Conservation (phyloP, 768 basidiomycete genomes). For the Pisolithus marmoratus region DNA sequence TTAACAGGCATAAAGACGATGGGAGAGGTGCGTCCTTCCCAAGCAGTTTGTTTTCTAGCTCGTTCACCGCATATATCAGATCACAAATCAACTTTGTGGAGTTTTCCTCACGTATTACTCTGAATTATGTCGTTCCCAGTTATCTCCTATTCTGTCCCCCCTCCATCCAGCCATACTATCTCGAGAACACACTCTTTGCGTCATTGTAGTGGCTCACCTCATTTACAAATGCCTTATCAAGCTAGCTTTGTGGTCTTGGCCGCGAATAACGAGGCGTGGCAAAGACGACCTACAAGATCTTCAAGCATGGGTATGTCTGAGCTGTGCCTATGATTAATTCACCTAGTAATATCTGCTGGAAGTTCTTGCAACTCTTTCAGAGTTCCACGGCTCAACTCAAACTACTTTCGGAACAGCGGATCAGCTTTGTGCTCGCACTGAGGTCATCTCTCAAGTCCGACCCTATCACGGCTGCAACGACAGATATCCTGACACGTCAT, state of each 20-base stretch:
- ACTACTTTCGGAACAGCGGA: constrained; percentile 52
- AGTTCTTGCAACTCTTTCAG: constrained; percentile 63
- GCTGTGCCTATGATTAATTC: background rate
- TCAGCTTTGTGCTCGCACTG: constrained; percentile 42
- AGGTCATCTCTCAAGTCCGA: constrained; percentile 28
- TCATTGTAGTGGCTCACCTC: constrained; percentile 56
- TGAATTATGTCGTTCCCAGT: constrained; percentile 29
- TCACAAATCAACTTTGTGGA: constrained; percentile 36
- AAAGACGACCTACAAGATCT: constrained; percentile 40
- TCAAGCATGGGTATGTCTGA: constrained; percentile 46
- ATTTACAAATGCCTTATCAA: constrained; percentile 72
- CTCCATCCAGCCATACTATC: constrained; percentile 32
- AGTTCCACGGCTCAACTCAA: constrained; percentile 53
- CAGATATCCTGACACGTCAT: constrained; percentile 62
- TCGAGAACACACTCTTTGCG: constrained; percentile 36
- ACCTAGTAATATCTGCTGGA: constrained; percentile 1
- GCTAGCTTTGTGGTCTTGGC: constrained; percentile 70
- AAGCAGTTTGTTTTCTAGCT: background rate
- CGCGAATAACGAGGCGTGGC: constrained; percentile 37
- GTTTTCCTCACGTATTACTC: constrained; percentile 61
- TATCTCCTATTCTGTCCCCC: constrained; percentile 31
- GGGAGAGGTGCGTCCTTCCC: constrained; percentile 42
- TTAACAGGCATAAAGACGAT: constrained; percentile 60
- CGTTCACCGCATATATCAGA: constrained; percentile 6
- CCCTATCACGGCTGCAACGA: constrained; percentile 37